Base-by-base conservation (phyloP, 2,329 filamentous ascomycete species). In the Claviceps purpurea region DNA sequence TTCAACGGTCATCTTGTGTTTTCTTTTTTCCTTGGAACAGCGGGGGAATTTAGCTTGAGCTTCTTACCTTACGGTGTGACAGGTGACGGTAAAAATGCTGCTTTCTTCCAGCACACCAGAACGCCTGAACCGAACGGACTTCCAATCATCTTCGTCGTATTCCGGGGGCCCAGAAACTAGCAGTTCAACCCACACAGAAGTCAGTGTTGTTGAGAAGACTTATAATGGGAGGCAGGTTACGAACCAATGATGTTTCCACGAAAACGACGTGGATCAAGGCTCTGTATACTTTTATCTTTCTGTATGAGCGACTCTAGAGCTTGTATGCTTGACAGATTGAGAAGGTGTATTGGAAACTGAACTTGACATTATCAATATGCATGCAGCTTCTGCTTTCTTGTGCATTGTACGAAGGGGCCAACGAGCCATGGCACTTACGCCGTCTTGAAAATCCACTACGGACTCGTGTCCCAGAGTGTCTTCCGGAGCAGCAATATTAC, bases 131-230 rank as follows among this genome's bases (percentile, higher is more conserved):
- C 70, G 68, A 40, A 87, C 73, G 30, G 68, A 71, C 55, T 78
- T 82, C 85, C 85, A 89, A 8, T 70, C 71, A 50, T 89, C 85
- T 64, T 90, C 85, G 18, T 79, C 76, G 59, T 85, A 88, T 4
- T 81, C 72, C 1, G 76, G 69, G 0, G 76, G 73, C 3, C 84
- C 83, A 4, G 80, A 78, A 49, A 87, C 77, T 79, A 26, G n/a
- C 18, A 37, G 24, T 26, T 16, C 40, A 20, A 24, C 20, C 16
- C 16, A 42, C 38, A 6, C 51, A 14, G 10, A 20, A 8, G 20
- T 48, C 45, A 49, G 39, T 52, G 48, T 46, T 50, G 50, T 42
- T 49, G 24, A n/a, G 51, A 34, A 52, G 8, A 30, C 42, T 8
- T 20, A 22, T 18, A 10, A 13, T 40, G 13, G 39, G 37, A 13